Percentiles rank a stretch among this genome's conserved stretches.
Conservation (phyloP, 2,329 filamentous ascomycete genomes). For the Aspergillus quadricinctus region DNA sequence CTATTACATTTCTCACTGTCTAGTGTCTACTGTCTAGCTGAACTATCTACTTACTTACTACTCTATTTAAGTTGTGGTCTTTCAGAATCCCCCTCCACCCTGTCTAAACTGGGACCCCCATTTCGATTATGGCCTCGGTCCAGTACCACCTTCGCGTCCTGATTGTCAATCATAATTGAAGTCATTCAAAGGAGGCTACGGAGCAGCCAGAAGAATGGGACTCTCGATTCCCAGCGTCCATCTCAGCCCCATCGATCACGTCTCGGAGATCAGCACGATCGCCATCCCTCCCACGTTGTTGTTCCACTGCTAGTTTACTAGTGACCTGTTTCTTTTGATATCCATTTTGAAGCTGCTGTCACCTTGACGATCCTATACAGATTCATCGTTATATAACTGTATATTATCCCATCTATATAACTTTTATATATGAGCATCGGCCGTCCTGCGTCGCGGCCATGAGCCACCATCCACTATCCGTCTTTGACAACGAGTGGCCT, state of each 20-base stretch:
- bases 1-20: background rate
- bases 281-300: slow-evolving; percentile 3
- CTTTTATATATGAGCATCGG: background rate
- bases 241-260: slow-evolving; percentile 9
- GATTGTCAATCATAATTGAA: background rate
- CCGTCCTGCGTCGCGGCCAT: slow-evolving; percentile 5
- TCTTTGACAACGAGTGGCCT: slow-evolving; percentile 27
- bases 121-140: background rate
- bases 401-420: background rate
- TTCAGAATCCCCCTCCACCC: background rate
- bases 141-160: background rate
- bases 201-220: slow-evolving; percentile 3
- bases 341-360: background rate
- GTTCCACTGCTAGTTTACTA: background rate
- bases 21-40: no score
- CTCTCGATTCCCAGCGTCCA: slow-evolving; percentile 7
- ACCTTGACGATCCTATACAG: background rate
- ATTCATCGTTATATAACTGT: background rate
- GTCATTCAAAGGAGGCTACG: background rate
- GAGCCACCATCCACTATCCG: slow-evolving; percentile 7
- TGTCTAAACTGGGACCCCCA: background rate
- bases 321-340: no score
- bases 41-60: background rate
- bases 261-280: slow-evolving; percentile 20
- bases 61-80: background rate